These are phyloP conservation scores for Cutaneotrichosporon spelunceum DNA, from an alignment of 1,284 basidiomycete genomes.

Conservation along the genomic window DNA sequence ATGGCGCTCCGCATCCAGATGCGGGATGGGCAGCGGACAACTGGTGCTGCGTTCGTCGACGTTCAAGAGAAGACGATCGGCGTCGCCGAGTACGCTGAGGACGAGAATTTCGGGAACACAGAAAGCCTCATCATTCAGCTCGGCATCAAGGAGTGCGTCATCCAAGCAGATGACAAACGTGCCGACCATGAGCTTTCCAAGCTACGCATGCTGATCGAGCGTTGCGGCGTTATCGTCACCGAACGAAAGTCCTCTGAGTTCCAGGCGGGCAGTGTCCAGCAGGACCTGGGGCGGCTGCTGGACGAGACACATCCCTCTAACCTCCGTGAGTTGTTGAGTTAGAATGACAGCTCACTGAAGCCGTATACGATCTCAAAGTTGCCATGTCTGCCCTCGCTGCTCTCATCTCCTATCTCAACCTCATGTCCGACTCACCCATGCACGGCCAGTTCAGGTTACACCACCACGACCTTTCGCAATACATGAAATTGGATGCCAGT, in stretches of 20 bases:
- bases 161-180: conserved; percentile 57
- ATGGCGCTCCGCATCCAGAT: conserved; percentile 79
- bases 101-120: conserved; percentile 91
- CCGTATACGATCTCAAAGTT: conserved; percentile 72
- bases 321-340: conserved; percentile 53
- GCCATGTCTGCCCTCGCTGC: conserved; percentile 80
- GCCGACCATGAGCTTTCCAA: conserved; percentile 80
- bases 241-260: conserved; percentile 87
- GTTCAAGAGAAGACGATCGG: conserved; percentile 56
- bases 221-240: conserved; percentile 86
- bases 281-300: conserved; percentile 78
- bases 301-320: conserved; percentile 55
- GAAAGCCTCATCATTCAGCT: conserved; percentile 95
- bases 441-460: conserved; percentile 76
- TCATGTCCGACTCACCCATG: conserved; percentile 78
- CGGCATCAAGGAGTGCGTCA: conserved; percentile 85
- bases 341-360: conserved; percentile 48
- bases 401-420: conserved; percentile 74
- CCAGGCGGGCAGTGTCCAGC: conserved; percentile 70
- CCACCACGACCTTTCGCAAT: conserved; percentile 88
- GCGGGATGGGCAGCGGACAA: conserved; percentile 53
- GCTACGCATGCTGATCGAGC: conserved; percentile 75
- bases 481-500: conserved; percentile 93
- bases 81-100: conserved; percentile 87
- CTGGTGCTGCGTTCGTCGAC: conserved; percentile 60